Conservation (phyloP, 106 monocot genomes). For the Allium fistulosum region DNA sequence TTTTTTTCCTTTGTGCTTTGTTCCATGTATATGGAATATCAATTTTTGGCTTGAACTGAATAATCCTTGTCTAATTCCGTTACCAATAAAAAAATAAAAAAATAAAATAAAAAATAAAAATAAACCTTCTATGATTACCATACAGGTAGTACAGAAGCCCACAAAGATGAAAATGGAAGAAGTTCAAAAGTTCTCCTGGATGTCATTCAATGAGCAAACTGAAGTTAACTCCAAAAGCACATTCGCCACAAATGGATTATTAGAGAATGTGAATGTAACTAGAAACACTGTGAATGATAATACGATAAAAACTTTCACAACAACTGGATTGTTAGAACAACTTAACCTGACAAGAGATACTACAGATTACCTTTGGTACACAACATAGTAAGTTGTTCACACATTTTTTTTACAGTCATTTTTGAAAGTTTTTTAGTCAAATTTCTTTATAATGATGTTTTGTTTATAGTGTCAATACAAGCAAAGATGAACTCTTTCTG, state of each 20-base stretch:
- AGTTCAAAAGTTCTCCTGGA: constrained; percentile 51
- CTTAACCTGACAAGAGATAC: constrained; percentile 82
- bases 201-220: constrained; percentile 53
- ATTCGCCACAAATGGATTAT: constrained; percentile 57
- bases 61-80: not conserved
- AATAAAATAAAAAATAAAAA: not conserved
- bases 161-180: constrained; percentile 57
- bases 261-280: constrained; percentile 79
- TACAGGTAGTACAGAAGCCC: constrained; percentile 57
- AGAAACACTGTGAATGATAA: constrained; percentile 55
- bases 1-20: too few species aligned
- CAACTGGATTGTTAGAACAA: constrained; percentile 71
- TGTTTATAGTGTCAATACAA: constrained; percentile 46
- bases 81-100: not conserved
- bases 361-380: constrained; percentile 97
- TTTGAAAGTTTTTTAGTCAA: not conserved
- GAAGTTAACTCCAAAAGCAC: constrained; percentile 38
- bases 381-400: constrained; percentile 65
- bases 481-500: constrained; percentile 50
- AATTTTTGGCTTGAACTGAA: too few species aligned
- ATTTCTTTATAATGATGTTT: not conserved
- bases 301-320: constrained; percentile 50
- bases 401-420: not conserved
- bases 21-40: too few species aligned
- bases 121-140: not conserved